Conservation (phyloP, 306 rosid species). For the Ochetophila trinervis region DNA sequence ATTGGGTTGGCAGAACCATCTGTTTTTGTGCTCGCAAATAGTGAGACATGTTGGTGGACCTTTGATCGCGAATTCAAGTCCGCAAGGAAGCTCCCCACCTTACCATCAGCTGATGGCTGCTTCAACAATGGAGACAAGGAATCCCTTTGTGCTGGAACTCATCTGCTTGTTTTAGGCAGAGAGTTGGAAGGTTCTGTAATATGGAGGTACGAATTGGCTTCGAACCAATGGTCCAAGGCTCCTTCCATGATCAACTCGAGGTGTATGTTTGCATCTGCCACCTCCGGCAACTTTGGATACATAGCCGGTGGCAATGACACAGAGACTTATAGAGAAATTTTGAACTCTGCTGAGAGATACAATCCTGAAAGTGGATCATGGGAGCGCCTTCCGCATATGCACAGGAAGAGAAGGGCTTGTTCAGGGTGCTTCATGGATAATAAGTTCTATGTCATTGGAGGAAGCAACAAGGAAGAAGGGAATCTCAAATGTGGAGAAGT, state of each 20-base stretch:
- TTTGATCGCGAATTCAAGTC: conserved; percentile 50
- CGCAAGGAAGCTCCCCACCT: conserved; percentile 48
- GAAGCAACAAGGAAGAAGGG: conserved; percentile 42
- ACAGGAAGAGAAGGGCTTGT: conserved; percentile 42
- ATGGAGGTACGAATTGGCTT: conserved; percentile 52
- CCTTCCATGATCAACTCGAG: conserved; percentile 67
- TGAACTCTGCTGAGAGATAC: conserved; percentile 63
- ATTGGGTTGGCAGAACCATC: conserved; percentile 55
- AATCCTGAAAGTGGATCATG: conserved; percentile 40
- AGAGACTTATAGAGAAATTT: conserved; percentile 17
- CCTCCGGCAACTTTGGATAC: conserved; percentile 50
- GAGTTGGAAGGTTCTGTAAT: conserved; percentile 49
- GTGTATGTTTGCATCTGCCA: conserved; percentile 74
- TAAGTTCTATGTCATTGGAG: conserved; percentile 71
- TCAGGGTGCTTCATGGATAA: conserved; percentile 75
- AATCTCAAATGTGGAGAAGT: conserved; percentile 60
- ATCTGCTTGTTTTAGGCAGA: conserved; percentile 60
- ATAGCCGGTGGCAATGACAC: conserved; percentile 65
- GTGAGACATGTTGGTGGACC: conserved; percentile 66
- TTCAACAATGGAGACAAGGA: conserved; percentile 58
- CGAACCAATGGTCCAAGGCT: conserved; percentile 58
- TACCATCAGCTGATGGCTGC: conserved; percentile 45
- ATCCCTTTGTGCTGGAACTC: conserved; percentile 67
- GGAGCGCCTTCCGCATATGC: conserved; percentile 64
- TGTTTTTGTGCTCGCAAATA: conserved; percentile 58